Base-by-base conservation (phyloP, 768 basidiomycete genomes). In the Sistotremastrum suecicum region DNA sequence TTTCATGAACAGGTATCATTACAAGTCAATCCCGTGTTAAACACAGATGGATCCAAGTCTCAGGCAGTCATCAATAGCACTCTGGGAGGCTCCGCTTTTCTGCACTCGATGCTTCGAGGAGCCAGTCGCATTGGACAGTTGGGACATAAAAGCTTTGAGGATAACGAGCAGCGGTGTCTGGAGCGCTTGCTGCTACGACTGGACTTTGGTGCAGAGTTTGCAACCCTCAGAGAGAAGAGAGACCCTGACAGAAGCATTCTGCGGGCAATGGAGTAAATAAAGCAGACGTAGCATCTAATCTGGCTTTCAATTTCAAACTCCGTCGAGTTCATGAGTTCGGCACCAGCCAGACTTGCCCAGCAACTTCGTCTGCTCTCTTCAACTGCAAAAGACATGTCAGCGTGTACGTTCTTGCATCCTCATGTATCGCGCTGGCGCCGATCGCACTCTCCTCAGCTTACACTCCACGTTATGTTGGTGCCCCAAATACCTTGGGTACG, bases 401-500 rank as follows among this genome's bases (percentile, higher is more conserved):
- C 70, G 53, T 70, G 79, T 78, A 48, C 48, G 75, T 71, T 41
- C 45, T 51, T 34, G 9, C 30, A 48, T 56, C 20, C 55, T 43
- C 43, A 8, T 40, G 28, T 29, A 42, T 40, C 10, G 32, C 39
- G 28, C 34, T 40, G 41, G 7, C 46, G 39, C n/a, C 5, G 10
- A 10, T 39, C 44, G 20, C 46, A 11, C 31, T 20, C 33, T 11
- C 29, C 46, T 10, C 60, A 85, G 84, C 73, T 53, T 83, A 78
- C 69, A 69, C 75, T 30, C 65, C 83, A 43, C 83, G 88, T 60
- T 71, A 82, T 68, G 72, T 91, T 62, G 86, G 83, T 39, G 83
- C 92, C 45, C 70, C 88, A 57, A 85, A 98, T 74, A 97, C 94
- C 48, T 79, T 97, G 55, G 94, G 94, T 95, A 55, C 52, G 70